These are phyloP conservation scores for Hydnum rufescens DNA, from an alignment of 768 basidiomycete genomes.

Conservation along the genomic window DNA sequence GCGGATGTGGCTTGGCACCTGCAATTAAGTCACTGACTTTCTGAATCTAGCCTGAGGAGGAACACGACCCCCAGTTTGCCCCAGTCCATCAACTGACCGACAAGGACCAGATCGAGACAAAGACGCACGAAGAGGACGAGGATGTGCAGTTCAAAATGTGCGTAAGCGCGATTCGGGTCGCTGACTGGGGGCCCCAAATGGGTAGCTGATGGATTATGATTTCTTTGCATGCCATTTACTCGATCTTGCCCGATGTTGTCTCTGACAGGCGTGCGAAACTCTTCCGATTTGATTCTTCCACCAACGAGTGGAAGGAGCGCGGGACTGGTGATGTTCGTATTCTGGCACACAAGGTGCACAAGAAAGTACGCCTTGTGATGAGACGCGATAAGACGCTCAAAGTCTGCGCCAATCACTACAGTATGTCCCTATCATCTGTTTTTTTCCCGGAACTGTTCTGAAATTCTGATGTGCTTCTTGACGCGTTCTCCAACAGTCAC, in stretches of 20 bases:
- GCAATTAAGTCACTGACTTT: not conserved
- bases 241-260: not conserved
- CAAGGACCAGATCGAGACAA: constrained; percentile 83
- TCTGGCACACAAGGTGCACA: constrained; percentile 69
- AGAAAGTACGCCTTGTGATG: constrained; percentile 94
- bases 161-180: constrained; percentile 18
- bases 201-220: not conserved
- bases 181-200: not conserved
- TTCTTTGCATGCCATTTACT: not conserved
- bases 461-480: not conserved
- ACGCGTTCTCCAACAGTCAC: constrained; percentile 33
- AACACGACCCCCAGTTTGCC: constrained; percentile 80
- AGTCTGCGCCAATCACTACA: constrained; percentile 94
- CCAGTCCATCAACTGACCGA: constrained; percentile 94
- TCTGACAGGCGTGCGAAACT: constrained; percentile 80
- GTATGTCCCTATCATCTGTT: constrained; percentile 39
- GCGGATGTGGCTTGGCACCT: not conserved
- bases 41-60: constrained; percentile 33
- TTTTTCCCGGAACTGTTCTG: too few relatives aligned
- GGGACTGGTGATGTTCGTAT: constrained; percentile 93
- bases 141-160: constrained; percentile 89
- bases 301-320: constrained; percentile 92
- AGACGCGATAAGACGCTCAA: constrained; percentile 98
- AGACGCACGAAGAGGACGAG: constrained; percentile 92
- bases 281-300: constrained; percentile 69